A percentile compares a stretch with the other conserved stretches of the same genome.
These are phyloP conservation scores for Colletotrichum sp. DNA, from an alignment of 2,329 filamentous ascomycete species.

Conservation along the genomic window DNA sequence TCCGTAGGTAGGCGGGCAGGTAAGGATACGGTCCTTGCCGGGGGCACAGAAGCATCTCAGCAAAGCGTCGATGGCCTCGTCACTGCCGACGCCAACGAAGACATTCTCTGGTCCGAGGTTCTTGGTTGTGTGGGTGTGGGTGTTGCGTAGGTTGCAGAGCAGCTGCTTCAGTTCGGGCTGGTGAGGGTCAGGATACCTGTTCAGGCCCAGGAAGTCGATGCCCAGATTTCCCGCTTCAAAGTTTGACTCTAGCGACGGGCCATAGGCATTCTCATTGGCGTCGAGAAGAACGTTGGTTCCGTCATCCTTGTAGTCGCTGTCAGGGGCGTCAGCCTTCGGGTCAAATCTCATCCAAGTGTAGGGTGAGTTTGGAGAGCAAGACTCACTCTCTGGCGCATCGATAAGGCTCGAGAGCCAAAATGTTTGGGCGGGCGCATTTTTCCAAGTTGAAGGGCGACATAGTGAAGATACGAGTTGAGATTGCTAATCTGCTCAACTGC, in stretches of 20 bases:
- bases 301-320: conserved; percentile 97
- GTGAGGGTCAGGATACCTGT: conserved; percentile 97
- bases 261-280: conserved; percentile 97
- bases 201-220: conserved; percentile 80
- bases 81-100: conserved; percentile 94
- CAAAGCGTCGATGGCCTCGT: conserved; percentile 95
- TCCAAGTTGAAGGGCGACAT: conserved; percentile 75
- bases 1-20: conserved; percentile 95
- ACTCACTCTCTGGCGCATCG: conserved; percentile 82
- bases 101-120: conserved; percentile 80
- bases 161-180: conserved; percentile 85
- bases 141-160: conserved; percentile 87
- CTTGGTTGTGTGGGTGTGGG: conserved; percentile 77
- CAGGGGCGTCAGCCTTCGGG: conserved; percentile 23
- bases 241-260: conserved; percentile 72
- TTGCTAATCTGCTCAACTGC: neutral
- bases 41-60: conserved; percentile 93
- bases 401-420: conserved; percentile 77
- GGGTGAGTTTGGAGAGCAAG: neutral
- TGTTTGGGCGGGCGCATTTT: conserved; percentile 78
- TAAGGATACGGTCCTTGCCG: conserved; percentile 86
- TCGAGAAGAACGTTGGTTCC: conserved; percentile 95
- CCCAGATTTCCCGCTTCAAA: conserved; percentile 57
- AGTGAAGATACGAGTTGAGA: neutral
- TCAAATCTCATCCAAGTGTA: neutral